Evolutionary conservation across 2,329 filamentous ascomycete species (phyloP).

Genomic region (Dothistroma septosporum): DNA sequence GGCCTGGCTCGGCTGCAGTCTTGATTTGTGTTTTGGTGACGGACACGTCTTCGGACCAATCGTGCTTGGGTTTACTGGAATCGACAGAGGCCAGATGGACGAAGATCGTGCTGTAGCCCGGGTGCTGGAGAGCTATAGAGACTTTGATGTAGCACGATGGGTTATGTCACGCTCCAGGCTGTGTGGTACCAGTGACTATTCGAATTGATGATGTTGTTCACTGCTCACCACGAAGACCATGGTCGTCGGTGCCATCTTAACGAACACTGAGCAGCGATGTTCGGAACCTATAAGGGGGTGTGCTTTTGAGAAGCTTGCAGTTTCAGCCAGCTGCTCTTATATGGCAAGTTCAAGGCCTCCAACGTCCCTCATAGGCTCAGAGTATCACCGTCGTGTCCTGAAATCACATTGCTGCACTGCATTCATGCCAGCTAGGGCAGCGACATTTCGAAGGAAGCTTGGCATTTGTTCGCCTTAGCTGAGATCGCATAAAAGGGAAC

Average conservation of each 20-base stretch:
- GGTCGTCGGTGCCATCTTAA: not conserved
- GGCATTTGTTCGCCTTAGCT: too few relatives aligned
- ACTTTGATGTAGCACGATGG: conserved; percentile 6
- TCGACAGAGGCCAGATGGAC: conserved; percentile 9
- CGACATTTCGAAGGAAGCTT: too few relatives aligned
- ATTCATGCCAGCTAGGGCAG: too few relatives aligned
- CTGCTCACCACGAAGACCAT: not conserved
- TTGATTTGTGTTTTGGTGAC: conserved; percentile 14
- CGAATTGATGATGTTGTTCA: not conserved
- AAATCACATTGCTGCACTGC: too few relatives aligned
- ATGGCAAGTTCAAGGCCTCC: too few relatives aligned
- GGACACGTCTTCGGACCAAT: conserved; percentile 8
- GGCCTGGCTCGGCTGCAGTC: conserved; percentile 19
- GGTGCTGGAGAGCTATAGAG: not conserved
- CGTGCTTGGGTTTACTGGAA: conserved; percentile 1
- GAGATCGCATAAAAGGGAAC: too few relatives aligned
- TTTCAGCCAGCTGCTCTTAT: too few relatives aligned
- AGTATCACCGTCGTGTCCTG: too few relatives aligned
- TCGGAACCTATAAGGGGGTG: too few relatives aligned
- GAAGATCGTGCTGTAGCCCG: conserved; percentile 8
- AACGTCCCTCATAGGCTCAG: too few relatives aligned
- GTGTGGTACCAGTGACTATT: conserved; percentile 4
- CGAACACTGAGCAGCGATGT: not conserved
- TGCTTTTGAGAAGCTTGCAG: too few relatives aligned
- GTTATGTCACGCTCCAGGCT: conserved; percentile 16